These are phyloP conservation scores for Dendrobium nobile DNA, from an alignment of 106 monocot genomes.

Conservation along the genomic window DNA sequence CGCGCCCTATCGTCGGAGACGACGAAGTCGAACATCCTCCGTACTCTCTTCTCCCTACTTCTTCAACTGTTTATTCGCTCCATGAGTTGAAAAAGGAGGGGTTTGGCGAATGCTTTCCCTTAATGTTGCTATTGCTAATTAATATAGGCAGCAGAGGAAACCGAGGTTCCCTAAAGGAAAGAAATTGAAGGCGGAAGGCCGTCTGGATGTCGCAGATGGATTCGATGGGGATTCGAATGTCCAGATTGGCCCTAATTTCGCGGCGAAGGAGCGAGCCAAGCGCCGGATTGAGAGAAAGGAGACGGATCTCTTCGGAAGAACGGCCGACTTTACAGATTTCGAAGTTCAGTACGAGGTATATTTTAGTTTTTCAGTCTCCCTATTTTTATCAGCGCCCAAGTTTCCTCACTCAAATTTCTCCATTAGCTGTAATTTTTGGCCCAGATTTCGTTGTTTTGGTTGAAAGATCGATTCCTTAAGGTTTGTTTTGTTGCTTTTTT, in stretches of 20 bases:
- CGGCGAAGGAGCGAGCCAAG: slow-evolving; percentile 62
- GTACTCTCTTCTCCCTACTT: background rate
- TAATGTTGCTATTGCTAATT: background rate
- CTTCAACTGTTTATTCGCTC: background rate
- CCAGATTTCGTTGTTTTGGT: background rate
- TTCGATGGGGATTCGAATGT: slow-evolving; percentile 13
- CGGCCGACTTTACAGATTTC: slow-evolving; percentile 23
- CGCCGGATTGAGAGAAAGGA: slow-evolving; percentile 47
- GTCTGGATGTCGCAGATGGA: background rate
- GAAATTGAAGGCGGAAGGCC: slow-evolving; percentile 40
- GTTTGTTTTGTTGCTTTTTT: background rate
- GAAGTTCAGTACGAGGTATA: slow-evolving; percentile 76
- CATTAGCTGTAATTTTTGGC: background rate
- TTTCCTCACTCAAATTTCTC: too few relatives aligned
- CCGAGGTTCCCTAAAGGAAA: slow-evolving; percentile 87
- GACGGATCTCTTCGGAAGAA: slow-evolving; percentile 30
- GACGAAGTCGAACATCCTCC: too few relatives aligned
- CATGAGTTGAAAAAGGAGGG: background rate
- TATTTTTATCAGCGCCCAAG: background rate
- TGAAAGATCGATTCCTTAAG: background rate
- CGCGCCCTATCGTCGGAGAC: too few relatives aligned
- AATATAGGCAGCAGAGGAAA: slow-evolving; percentile 49
- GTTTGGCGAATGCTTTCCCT: slow-evolving; percentile 2
- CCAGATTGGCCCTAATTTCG: slow-evolving; percentile 36
- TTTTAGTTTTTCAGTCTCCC: background rate